Conservation (phyloP, 305 asterid species). For the Fraxinus platypoda region DNA sequence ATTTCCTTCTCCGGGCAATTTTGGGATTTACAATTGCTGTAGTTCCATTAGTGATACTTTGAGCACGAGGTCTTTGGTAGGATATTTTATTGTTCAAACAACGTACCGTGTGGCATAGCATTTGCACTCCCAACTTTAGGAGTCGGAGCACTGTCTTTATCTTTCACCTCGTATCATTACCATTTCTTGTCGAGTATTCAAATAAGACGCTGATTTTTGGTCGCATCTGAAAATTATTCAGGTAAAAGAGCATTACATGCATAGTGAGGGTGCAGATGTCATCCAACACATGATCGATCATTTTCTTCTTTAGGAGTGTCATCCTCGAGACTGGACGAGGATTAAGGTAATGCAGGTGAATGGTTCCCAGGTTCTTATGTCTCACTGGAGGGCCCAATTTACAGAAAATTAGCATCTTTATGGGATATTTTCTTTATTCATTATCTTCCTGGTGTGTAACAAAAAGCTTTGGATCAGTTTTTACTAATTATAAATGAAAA, state of each 20-base stretch:
- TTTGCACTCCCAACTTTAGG: background rate
- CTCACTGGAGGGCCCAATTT: background rate
- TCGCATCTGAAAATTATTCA: conserved; percentile 23
- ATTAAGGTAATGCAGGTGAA: conserved; percentile 6
- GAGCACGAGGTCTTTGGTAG: background rate
- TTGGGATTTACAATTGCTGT: background rate
- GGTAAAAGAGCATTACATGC: conserved; percentile 75
- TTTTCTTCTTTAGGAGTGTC: conserved; percentile 45
- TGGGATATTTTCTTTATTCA: background rate
- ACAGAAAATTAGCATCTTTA: background rate
- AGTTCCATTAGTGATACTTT: background rate
- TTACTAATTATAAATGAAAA: background rate
- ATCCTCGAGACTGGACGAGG: background rate
- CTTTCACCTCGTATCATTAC: background rate
- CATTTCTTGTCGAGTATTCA: background rate
- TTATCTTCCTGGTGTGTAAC: background rate
- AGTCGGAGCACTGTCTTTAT: background rate
- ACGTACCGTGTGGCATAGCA: background rate
- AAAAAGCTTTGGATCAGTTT: background rate
- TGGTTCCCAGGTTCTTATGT: background rate
- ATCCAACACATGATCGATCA: conserved; percentile 94
- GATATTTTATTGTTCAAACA: background rate
- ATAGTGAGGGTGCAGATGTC: conserved; percentile 88
- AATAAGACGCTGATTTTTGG: background rate
- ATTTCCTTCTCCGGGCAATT: background rate